Percentiles rank a stretch among this genome's conserved stretches.
These are phyloP conservation scores for Beta corolliflora DNA, from an alignment of 179 eudicot genomes.

Conservation along the genomic window DNA sequence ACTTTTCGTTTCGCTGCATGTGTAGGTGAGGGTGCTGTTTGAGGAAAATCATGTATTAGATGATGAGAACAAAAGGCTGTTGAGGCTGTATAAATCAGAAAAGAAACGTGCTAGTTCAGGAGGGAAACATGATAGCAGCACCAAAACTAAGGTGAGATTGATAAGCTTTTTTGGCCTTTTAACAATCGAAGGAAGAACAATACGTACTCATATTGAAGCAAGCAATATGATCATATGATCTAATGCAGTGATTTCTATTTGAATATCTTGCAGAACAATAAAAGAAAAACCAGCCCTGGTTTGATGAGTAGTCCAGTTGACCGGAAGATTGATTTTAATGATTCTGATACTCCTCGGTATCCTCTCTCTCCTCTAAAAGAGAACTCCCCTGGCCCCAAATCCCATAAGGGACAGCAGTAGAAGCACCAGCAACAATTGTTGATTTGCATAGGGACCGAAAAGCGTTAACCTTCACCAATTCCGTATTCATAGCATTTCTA, in stretches of 20 bases:
- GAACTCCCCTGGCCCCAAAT: slow-evolving; percentile 54
- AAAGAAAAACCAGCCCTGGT: slow-evolving; percentile 67
- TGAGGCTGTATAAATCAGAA: slow-evolving; percentile 47
- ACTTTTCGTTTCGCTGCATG: neutral
- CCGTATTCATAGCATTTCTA: slow-evolving; percentile 24
- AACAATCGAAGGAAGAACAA: neutral
- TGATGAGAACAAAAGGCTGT: slow-evolving; percentile 64
- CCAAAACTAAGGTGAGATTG: slow-evolving; percentile 58
- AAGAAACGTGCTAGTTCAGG: slow-evolving; percentile 54
- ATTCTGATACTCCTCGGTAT: slow-evolving; percentile 48
- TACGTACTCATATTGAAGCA: neutral
- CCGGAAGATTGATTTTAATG: slow-evolving; percentile 54
- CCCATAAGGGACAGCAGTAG: slow-evolving; percentile 32
- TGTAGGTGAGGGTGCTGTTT: slow-evolving; percentile 63
- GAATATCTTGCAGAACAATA: slow-evolving; percentile 53
- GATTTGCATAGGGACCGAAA: slow-evolving; percentile 1
- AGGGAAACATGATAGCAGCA: slow-evolving; percentile 53
- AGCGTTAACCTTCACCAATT: neutral
- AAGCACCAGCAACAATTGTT: slow-evolving; percentile 1
- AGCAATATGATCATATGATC: neutral
- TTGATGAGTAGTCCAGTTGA: slow-evolving; percentile 49
- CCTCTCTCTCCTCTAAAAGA: slow-evolving; percentile 59
- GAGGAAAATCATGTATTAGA: slow-evolving; percentile 59
- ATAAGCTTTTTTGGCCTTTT: neutral
- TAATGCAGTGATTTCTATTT: slow-evolving; percentile 3